Evolutionary conservation across 441 rosid species (phyloP).

Genomic region (Metrosideros polymorpha): DNA sequence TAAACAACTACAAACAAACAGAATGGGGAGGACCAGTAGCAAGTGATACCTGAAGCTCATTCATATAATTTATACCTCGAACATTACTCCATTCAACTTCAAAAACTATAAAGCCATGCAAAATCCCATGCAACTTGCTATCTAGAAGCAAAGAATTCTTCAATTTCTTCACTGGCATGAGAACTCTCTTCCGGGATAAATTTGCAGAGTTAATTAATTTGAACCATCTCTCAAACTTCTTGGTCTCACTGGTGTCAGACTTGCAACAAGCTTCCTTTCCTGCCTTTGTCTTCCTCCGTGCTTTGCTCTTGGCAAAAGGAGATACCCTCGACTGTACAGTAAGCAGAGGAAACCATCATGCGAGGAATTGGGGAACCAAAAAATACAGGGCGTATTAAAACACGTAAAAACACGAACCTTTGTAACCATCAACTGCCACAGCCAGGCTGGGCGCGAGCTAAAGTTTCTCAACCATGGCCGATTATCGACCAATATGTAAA

Average conservation of each 20-base stretch:
- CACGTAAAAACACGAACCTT: slow-evolving; percentile 38
- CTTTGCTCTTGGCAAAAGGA: slow-evolving; percentile 88
- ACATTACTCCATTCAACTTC: slow-evolving; percentile 77
- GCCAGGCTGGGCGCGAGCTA: slow-evolving; percentile 57
- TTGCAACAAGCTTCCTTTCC: slow-evolving; percentile 24
- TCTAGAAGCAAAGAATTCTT: slow-evolving; percentile 46
- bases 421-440: slow-evolving; percentile 97
- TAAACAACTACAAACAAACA: background rate
- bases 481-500: slow-evolving; percentile 88
- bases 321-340: slow-evolving; percentile 85
- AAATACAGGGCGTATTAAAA: background rate
- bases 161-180: slow-evolving; percentile 65
- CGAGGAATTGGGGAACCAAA: background rate
- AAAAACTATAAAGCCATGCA: slow-evolving; percentile 87
- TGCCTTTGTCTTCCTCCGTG: slow-evolving; percentile 38
- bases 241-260: slow-evolving; percentile 18
- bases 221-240: slow-evolving; percentile 59
- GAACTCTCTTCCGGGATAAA: slow-evolving; percentile 41
- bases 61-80: slow-evolving; percentile 80
- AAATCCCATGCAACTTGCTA: slow-evolving; percentile 60
- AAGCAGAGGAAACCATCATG: background rate
- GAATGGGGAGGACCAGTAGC: background rate
- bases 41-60: slow-evolving; percentile 81
- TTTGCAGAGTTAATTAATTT: slow-evolving; percentile 50
- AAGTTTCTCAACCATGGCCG: slow-evolving; percentile 71